Percentiles rank a stretch among this genome's conserved stretches.
phyloP scores from a whole-genome alignment of 2,329 filamentous ascomycete genomes.

The Fusarium sublunatum region DNA sequence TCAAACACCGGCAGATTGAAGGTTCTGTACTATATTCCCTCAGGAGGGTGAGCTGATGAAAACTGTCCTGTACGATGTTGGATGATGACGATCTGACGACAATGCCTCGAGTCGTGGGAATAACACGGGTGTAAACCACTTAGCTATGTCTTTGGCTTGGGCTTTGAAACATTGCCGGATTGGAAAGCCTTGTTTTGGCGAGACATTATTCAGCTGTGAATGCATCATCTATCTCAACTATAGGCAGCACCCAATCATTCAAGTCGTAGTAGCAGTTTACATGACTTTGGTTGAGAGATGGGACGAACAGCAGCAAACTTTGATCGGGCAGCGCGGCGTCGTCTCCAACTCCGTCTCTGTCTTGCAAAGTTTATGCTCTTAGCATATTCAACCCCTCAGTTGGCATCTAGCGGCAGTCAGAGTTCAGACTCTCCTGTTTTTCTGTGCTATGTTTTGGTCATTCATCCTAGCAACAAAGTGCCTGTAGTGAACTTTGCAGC shows the following conservation, averaged over 20 bases:
- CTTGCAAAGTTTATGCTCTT: not conserved
- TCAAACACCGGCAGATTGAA: too few relatives aligned
- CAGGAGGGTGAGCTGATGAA: slow-evolving; percentile 22
- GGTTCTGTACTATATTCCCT: slow-evolving; percentile 7
- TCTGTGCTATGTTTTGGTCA: not conserved
- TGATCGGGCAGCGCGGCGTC: slow-evolving; percentile 6
- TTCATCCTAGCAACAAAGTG: slow-evolving; percentile 10
- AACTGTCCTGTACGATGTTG: not conserved
- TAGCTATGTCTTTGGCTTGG: not conserved
- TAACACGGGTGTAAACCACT: slow-evolving; percentile 12
- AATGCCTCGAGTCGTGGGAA: slow-evolving; percentile 17
- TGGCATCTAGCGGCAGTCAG: slow-evolving; percentile 1
- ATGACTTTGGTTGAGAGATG: not conserved
- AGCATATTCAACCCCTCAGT: not conserved
- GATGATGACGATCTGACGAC: slow-evolving; percentile 35
- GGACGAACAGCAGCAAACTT: slow-evolving; percentile 10
- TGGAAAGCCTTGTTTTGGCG: not conserved
- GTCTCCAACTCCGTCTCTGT: slow-evolving; percentile 13
- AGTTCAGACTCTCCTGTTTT: slow-evolving; percentile 12
- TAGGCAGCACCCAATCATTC: not conserved
- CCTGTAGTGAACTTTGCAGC: not conserved
- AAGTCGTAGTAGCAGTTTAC: not conserved
- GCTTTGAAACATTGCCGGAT: not conserved
- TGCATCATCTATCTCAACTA: not conserved
- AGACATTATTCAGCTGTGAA: not conserved